Percentiles rank a stretch among this genome's conserved stretches.
These are phyloP conservation scores for Closterium sp. DNA, from an alignment of 139 green algal genomes.

Conservation along the genomic window DNA sequence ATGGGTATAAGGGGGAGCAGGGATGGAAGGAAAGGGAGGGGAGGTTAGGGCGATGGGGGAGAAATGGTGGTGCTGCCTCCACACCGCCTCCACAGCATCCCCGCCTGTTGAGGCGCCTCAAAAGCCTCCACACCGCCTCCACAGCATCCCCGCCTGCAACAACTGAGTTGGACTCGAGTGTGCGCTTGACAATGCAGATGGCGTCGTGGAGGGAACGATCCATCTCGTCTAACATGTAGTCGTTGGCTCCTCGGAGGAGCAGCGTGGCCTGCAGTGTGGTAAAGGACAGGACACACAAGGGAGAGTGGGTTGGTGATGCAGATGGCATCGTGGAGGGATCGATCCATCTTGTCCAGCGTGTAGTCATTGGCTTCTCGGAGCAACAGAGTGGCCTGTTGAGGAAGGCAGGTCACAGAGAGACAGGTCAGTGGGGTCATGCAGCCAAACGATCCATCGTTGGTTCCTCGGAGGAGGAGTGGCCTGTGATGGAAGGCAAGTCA, in stretches of 20 bases:
- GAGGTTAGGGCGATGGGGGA: too few relatives aligned
- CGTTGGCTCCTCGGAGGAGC: slow-evolving; percentile 91
- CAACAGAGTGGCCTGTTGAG: slow-evolving; percentile 72
- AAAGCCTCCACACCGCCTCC: slow-evolving; percentile 85
- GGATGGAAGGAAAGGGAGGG: too few relatives aligned
- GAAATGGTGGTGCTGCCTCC: too few relatives aligned
- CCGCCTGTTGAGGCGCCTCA: too few relatives aligned
- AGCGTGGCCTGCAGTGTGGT: slow-evolving; percentile 61
- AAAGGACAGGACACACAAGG: too few relatives aligned
- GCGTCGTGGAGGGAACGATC: slow-evolving; percentile 95
- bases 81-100: too few relatives aligned
- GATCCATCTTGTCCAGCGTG: slow-evolving; percentile 98
- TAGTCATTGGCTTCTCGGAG: slow-evolving; percentile 97
- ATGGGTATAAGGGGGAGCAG: too few relatives aligned
- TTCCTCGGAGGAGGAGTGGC: slow-evolving; percentile 35
- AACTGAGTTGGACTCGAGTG: slow-evolving; percentile 86
- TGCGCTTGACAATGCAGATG: slow-evolving; percentile 96
- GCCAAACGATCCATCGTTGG: too few relatives aligned
- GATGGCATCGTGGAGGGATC: slow-evolving; percentile 93
- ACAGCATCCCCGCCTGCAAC: slow-evolving; percentile 84
- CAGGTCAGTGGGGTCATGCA: too few relatives aligned
- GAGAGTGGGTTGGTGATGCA: too few relatives aligned
- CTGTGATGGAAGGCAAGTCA: too few relatives aligned
- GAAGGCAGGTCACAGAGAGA: not conserved
- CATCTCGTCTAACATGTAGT: slow-evolving; percentile 99